These are phyloP conservation scores for Cucumis sativus DNA, from an alignment of 306 rosid genomes.

Conservation along the genomic window DNA sequence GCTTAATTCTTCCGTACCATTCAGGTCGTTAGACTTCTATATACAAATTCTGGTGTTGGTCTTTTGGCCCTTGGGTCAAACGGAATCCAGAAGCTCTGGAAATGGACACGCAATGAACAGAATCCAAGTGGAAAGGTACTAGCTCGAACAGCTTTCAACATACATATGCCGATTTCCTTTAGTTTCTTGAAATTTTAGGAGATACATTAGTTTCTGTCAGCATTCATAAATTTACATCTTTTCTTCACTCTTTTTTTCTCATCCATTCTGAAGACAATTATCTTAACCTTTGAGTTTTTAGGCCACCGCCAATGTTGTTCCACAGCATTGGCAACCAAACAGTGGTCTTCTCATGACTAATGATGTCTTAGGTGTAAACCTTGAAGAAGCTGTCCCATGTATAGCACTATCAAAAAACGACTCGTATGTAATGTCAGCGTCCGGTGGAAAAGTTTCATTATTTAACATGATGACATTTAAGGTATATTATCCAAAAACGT, in stretches of 20 bases:
- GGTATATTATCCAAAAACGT: slow-evolving; percentile 22
- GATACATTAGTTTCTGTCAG: not conserved
- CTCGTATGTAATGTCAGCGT: slow-evolving; percentile 77
- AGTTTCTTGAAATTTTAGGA: not conserved
- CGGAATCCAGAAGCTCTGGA: slow-evolving; percentile 85
- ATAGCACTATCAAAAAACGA: slow-evolving; percentile 80
- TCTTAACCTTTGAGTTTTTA: slow-evolving; percentile 31
- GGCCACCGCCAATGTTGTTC: slow-evolving; percentile 82
- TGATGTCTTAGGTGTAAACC: slow-evolving; percentile 69
- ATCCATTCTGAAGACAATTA: slow-evolving; percentile 8
- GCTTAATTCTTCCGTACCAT: not conserved
- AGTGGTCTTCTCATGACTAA: slow-evolving; percentile 82
- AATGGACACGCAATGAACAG: slow-evolving; percentile 66
- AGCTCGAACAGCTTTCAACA: not conserved
- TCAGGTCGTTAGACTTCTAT: slow-evolving; percentile 69
- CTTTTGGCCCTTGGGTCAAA: slow-evolving; percentile 83
- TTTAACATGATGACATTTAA: slow-evolving; percentile 79
- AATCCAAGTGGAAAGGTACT: slow-evolving; percentile 64
- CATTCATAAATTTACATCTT: slow-evolving; percentile 5
- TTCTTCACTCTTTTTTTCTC: not conserved
- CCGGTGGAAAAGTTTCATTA: slow-evolving; percentile 75
- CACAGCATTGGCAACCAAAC: slow-evolving; percentile 79
- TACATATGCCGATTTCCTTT: slow-evolving; percentile 1
- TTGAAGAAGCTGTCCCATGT: slow-evolving; percentile 82
- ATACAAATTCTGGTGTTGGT: slow-evolving; percentile 66